Evolutionary conservation across 2,329 filamentous ascomycete genomes (phyloP).

Genomic region (Alternaria brassicicola): DNA sequence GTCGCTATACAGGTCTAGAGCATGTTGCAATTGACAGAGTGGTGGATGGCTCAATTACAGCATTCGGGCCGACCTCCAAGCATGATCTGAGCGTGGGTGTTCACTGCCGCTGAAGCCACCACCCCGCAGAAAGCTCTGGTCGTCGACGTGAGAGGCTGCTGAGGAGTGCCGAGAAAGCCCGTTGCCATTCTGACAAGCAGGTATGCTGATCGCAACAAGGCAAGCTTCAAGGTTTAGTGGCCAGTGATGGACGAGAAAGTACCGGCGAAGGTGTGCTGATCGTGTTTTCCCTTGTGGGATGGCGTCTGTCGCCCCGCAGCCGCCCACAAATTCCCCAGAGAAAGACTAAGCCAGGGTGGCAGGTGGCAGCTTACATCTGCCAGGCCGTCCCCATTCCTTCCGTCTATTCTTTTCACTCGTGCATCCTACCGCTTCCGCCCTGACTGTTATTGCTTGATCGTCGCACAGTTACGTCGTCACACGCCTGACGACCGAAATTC

Average conservation of each 20-base stretch:
- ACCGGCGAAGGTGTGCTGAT: conserved; percentile 30
- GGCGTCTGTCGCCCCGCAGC: conserved; percentile 30
- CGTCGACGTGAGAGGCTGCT: conserved; percentile 2
- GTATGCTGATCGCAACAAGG: conserved; percentile 23
- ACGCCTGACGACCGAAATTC: conserved; percentile 1
- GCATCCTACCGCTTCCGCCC: conserved; percentile 16
- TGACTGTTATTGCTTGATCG: conserved; percentile 9
- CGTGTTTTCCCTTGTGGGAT: conserved; percentile 21
- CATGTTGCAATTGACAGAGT: background rate
- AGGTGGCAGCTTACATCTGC: conserved; percentile 28
- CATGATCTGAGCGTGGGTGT: conserved; percentile 6
- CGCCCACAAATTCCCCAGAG: conserved; percentile 24
- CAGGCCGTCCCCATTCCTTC: conserved; percentile 30
- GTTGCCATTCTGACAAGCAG: conserved; percentile 8
- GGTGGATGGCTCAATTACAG: background rate
- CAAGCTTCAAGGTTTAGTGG: conserved; percentile 28
- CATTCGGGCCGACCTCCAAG: conserved; percentile 3
- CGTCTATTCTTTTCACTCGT: conserved; percentile 22
- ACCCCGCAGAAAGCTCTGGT: conserved; percentile 11
- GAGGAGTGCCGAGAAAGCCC: conserved; percentile 16
- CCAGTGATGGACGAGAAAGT: conserved; percentile 36
- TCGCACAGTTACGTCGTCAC: background rate
- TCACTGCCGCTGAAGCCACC: conserved; percentile 11
- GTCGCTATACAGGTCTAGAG: background rate
- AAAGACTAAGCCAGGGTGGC: conserved; percentile 28